Base-by-base conservation (phyloP, 1,139 yeast genomes). In the Meyerozyma guilliermondii region DNA sequence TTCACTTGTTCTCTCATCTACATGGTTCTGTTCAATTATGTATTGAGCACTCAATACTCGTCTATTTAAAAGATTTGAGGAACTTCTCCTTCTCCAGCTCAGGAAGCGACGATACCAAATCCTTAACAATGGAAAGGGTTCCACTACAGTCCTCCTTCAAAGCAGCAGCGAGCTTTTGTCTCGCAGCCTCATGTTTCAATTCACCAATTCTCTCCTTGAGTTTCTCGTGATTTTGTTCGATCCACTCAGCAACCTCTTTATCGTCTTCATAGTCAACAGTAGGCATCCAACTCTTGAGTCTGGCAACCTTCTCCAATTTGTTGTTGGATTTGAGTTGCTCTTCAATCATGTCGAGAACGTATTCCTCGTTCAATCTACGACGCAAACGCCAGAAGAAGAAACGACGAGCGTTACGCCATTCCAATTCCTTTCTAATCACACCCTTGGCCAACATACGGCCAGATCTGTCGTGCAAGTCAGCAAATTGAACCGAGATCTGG, bases 361-460 rank as follows among this genome's bases (percentile, higher is more conserved):
- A 87, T 64, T 88, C 95, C 71, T 92, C 98, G 63, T 87, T 84
- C 66, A 94, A 75, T 69, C 97, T 87, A 71, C 98, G 86, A 71
- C 97, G 88, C 51, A 88, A 80, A 69, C 99, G 83, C 98, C 98
- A 92, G 92, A 88, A 92, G 81, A 92, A 94, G 80, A 79, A 87
- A 59, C 98, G 81, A 74, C 98, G 87, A 28, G 98, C 80, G 43
- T 89, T 77, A 39, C 67, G 66, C 97, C 97, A 91, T 57, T 85
- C 81, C 45, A 92, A 68, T 55, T 89, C 94, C 64, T 84, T 83
- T 55, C 85, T 78, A 56, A 92, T 88, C 43, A 85, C 87, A 47
- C 94, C 95, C 77, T 92, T 94, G 46, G 95, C 95, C 68, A 85
- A 68, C 98, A 92, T 92, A 70, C 98, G 89, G 36, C 95, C 96